Evolutionary conservation across 495 filamentous ascomycete genomes (phyloP), one percentile per base, ranked within the genome.

Genomic region (Penicillium crystallinum): DNA sequence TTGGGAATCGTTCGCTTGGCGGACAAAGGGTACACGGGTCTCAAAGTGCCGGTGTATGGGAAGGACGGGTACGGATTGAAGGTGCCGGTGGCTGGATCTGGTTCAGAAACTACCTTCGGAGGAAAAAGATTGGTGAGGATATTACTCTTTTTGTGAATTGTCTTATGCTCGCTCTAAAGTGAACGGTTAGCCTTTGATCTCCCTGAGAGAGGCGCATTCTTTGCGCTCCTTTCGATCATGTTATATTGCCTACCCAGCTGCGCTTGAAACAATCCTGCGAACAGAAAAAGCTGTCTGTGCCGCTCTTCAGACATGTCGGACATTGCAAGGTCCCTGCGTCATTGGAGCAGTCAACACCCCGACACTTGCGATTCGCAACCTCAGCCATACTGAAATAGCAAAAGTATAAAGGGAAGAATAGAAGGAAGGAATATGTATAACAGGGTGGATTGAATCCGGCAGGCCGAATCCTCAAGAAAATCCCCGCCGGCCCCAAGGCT

Each of bases 241-340:
- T 51, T 60, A 64, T 50, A 56, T 25, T 50, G 54, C 86, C 65
- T 81, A 97, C 93, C 93, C 93, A 98, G 74, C 89, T 97, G 65
- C 82, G 83, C 77, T 96, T 97, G 75, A 98, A 98, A 79, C 93
- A 98, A 62, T 97, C 95, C 66, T 98, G 95, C 10, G 90, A 90
- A 76, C 93, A 98, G 77, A 97, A 98, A 69, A 82, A 96, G 73
- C 89, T 93, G 65, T 92, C 89, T 62, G 87, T 91, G 42, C 88
- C 91, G 45, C 88, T 69, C 69, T 91, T 96, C 53, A 96, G 76
- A 61, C 93, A 98, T 40, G 87, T 97, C 22, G 93, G 93, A 74
- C 93, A 98, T 66, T 97, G 91, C 11, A 97, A 73, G 21, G 83
- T 74, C 30, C 89, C 84, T 36, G 90, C 89, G 53, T 90, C 83